Percentiles rank a stretch among this genome's conserved stretches.
Evolutionary conservation across 2,329 filamentous ascomycete species (phyloP).

Genomic region (Cladobotryum protrusum): DNA sequence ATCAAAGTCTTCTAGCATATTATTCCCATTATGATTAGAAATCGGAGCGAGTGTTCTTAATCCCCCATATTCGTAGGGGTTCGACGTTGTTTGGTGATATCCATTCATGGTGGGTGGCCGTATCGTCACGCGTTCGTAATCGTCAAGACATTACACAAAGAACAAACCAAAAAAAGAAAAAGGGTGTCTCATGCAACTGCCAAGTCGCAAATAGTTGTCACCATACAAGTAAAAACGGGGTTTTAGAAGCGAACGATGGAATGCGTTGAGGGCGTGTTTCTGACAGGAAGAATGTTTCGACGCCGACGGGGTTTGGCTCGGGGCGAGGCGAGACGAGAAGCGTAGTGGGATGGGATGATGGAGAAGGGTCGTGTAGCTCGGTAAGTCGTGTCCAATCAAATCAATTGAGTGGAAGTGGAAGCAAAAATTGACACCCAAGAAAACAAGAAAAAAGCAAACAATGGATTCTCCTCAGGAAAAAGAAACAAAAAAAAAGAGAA

Average conservation of each 20-base stretch:
- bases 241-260: too few relatives aligned
- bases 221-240: not conserved
- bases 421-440: too few relatives aligned
- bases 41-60: slow-evolving; percentile 26
- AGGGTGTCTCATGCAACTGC: not conserved
- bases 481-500: too few relatives aligned
- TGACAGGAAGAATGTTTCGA: too few relatives aligned
- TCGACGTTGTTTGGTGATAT: slow-evolving; percentile 26
- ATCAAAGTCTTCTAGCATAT: slow-evolving; percentile 48
- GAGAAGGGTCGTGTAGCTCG: not conserved
- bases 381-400: too few relatives aligned
- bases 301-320: too few relatives aligned
- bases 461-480: too few relatives aligned
- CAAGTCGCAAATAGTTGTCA: not conserved
- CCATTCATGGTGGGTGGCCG: slow-evolving; percentile 32
- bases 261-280: too few relatives aligned
- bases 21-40: slow-evolving; percentile 42
- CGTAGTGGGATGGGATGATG: not conserved
- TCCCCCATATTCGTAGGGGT: slow-evolving; percentile 30
- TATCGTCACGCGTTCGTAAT: slow-evolving; percentile 16
- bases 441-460: not conserved
- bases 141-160: slow-evolving; percentile 17
- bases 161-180: not conserved
- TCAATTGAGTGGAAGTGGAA: too few relatives aligned
- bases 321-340: too few relatives aligned